Evolutionary conservation across 208 protist genomes (phyloP), one percentile per base, ranked within the genome.

Genomic region (Leishmania guyanensis): DNA sequence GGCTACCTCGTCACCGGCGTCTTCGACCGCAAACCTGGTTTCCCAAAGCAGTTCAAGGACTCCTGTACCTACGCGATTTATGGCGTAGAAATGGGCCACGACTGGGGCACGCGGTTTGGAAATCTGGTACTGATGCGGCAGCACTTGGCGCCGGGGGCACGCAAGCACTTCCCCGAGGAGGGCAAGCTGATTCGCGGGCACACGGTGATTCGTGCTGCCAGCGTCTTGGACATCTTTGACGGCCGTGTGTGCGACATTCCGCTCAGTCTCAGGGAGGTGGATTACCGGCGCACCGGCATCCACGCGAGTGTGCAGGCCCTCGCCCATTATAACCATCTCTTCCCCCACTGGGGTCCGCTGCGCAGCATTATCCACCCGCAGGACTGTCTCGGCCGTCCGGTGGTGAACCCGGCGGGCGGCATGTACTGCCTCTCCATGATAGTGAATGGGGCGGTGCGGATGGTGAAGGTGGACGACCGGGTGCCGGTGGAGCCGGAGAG

Each of bases 351-450:
- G 46, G 77, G 85, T 36, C 88, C 92, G 50, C 91, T 96, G 72
- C 80, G 75, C 64, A 80, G 81, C 54, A 86, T 94, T 16, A 90
- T 97, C 60, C 94, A 89, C 78, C 94, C 94, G 26, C 94, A 96
- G 62, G 90, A 93, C 76, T 60, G 71, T 12, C 82, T 89, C 50
- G 89, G 90, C 5, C 77, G 76, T 29, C 92, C 94, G 6, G 79
- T 97, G 5, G 65, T 94, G 54, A 97, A 91, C 80, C 88, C 89
- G 51, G 70, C 78, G 12, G 91, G 88, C 53, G 94, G 94, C 10
- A 91, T 93, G 81, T 95, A 97, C 85, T 91, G 88, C 77, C 79
- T 97, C 29, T 91, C 93, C 65, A 89, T 97, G 85, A 83, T 96
- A 54, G 77, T 97, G 66, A 97, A 97, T 79, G 94, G 94, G 46